These are phyloP conservation scores for Raphanus raphanistrum DNA, from an alignment of 345 rosid species.

Conservation along the genomic window DNA sequence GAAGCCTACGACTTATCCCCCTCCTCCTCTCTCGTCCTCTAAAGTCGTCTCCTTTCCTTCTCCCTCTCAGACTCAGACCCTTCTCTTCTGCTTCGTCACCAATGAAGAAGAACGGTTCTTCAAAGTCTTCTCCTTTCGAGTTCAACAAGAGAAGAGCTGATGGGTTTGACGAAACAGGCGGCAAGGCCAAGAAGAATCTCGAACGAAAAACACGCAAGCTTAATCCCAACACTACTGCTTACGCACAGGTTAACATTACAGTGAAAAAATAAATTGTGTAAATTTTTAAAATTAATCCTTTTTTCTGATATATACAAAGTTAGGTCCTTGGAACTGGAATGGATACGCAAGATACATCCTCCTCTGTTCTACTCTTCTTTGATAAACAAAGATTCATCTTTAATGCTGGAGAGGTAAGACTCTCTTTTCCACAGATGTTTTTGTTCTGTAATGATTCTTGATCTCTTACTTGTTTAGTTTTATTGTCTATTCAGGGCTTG, in stretches of 20 bases:
- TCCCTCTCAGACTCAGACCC: constrained; percentile 40
- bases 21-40: constrained; percentile 39
- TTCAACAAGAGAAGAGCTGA: constrained; percentile 81
- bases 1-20: constrained; percentile 44
- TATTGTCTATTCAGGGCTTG: constrained; percentile 60
- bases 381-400: constrained; percentile 89
- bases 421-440: not conserved
- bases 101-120: constrained; percentile 44
- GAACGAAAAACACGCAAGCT: constrained; percentile 70
- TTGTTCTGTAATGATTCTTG: not conserved
- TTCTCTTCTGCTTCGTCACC: constrained; percentile 42
- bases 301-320: not conserved
- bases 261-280: not conserved
- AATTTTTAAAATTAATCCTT: constrained; percentile 2
- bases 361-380: constrained; percentile 90
- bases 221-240: constrained; percentile 81
- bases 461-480: not conserved
- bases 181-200: constrained; percentile 56
- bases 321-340: constrained; percentile 94
- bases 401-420: constrained; percentile 87
- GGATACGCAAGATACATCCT: constrained; percentile 95
- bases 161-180: constrained; percentile 57
- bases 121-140: constrained; percentile 43
- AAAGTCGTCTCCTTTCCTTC: constrained; percentile 38
- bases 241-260: constrained; percentile 61